Conservation (phyloP, 805 yeast species). For the Clavispora fructus region DNA sequence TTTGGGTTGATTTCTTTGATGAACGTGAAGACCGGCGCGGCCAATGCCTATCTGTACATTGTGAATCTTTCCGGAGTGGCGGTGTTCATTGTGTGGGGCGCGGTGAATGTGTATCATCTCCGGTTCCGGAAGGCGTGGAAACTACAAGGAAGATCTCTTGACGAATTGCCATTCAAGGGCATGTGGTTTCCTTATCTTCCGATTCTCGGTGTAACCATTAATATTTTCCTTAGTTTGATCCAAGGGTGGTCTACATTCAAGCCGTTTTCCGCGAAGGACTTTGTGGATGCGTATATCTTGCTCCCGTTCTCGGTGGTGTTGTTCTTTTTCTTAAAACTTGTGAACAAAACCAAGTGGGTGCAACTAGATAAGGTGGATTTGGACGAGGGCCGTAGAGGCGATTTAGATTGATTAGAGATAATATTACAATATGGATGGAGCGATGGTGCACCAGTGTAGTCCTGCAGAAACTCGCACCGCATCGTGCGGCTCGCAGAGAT, state of each 20-base stretch:
- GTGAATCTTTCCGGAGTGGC: constrained; percentile 63
- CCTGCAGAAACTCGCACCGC: constrained; percentile 1
- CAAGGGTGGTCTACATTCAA: constrained; percentile 64
- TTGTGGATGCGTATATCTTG: constrained; percentile 57
- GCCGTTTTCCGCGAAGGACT: constrained; percentile 46
- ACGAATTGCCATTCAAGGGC: constrained; percentile 33
- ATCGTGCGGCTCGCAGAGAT: constrained; percentile 11
- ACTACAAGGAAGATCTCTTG: constrained; percentile 30
- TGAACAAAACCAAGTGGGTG: constrained; percentile 39
- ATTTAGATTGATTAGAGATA: constrained; percentile 11
- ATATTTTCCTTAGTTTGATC: constrained; percentile 49
- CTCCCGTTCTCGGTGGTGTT: constrained; percentile 51
- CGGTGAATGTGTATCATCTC: constrained; percentile 50
- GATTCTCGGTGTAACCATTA: constrained; percentile 43
- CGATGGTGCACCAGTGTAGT: neutral
- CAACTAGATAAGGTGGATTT: constrained; percentile 43
- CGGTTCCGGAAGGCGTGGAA: constrained; percentile 47
- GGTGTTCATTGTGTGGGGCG: constrained; percentile 64
- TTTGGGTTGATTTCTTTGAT: constrained; percentile 54
- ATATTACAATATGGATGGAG: neutral
- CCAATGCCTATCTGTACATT: constrained; percentile 54
- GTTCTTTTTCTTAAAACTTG: constrained; percentile 32
- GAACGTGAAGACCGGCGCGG: constrained; percentile 54
- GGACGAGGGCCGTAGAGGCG: constrained; percentile 46
- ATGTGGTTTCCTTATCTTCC: constrained; percentile 48